Evolutionary conservation across 2,329 filamentous ascomycete species (phyloP).

Genomic region (Dothideomycetes sp.): DNA sequence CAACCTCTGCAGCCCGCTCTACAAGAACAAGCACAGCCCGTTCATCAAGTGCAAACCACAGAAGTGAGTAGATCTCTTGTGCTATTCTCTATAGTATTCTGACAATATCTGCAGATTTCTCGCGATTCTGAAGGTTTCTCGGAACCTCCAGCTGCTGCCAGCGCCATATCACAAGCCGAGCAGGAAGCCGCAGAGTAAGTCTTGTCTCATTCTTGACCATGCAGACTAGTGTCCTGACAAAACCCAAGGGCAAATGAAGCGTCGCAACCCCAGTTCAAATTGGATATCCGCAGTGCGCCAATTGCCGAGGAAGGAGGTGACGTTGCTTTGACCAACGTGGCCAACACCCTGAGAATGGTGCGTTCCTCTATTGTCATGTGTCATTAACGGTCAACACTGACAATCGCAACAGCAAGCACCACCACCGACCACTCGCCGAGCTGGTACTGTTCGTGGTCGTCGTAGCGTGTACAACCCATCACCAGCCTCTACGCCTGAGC

Average conservation of each 20-base stretch:
- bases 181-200: conserved; percentile 46
- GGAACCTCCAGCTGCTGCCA: conserved; percentile 54
- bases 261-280: conserved; percentile 57
- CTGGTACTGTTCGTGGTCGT: conserved; percentile 74
- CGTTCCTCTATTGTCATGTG: conserved; percentile 18
- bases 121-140: conserved; percentile 71
- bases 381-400: conserved; percentile 15
- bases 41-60: not conserved
- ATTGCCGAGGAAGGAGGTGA: conserved; percentile 69
- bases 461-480: conserved; percentile 73
- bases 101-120: conserved; percentile 20
- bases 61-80: not conserved
- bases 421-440: conserved; percentile 39
- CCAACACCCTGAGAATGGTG: conserved; percentile 59
- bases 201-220: not conserved
- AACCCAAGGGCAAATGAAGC: conserved; percentile 39
- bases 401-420: conserved; percentile 43
- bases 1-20: not conserved
- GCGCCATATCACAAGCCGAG: conserved; percentile 59
- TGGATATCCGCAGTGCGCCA: conserved; percentile 70
- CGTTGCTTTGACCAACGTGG: conserved; percentile 64
- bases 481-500: conserved; percentile 27
- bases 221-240: not conserved
- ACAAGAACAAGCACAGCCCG: conserved; percentile 6
- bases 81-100: conserved; percentile 10